These are phyloP conservation scores for Malus fusca DNA, from an alignment of 306 rosid genomes.

Conservation along the genomic window DNA sequence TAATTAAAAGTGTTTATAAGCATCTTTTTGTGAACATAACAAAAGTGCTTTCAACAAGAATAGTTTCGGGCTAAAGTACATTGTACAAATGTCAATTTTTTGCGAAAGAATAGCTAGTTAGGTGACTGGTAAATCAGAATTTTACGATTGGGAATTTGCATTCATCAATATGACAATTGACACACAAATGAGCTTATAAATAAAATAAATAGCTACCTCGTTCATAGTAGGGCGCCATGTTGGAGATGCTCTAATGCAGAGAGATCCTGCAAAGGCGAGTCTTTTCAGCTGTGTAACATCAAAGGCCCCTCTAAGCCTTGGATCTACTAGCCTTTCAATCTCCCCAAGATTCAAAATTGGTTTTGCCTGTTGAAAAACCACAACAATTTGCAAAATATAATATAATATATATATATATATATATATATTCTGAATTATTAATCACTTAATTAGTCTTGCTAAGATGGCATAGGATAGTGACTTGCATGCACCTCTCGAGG, in stretches of 20 bases:
- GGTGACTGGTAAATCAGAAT: conserved; percentile 20
- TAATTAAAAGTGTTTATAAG: no score
- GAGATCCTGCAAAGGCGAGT: conserved; percentile 74
- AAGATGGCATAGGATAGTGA: background rate
- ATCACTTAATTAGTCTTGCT: background rate
- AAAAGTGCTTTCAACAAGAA: background rate
- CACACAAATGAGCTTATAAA: background rate
- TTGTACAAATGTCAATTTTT: background rate
- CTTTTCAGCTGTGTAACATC: conserved; percentile 47
- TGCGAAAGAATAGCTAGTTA: background rate
- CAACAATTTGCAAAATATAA: background rate
- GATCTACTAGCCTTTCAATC: conserved; percentile 62
- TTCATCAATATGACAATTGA: conserved; percentile 26
- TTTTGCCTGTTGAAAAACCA: conserved; percentile 48
- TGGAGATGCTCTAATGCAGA: conserved; percentile 70
- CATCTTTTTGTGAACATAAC: no score
- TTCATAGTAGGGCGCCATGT: conserved; percentile 81
- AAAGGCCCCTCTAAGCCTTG: conserved; percentile 68
- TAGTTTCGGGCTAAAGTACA: no score
- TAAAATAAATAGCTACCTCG: conserved; percentile 44
- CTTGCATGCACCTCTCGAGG: no score
- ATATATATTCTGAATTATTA: background rate
- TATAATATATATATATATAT: background rate
- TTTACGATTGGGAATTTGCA: conserved; percentile 11
- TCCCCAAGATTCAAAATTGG: conserved; percentile 80